Evolutionary conservation across 352 stramenopile species (phyloP).

Genomic region (Phytophthora lateralis): DNA sequence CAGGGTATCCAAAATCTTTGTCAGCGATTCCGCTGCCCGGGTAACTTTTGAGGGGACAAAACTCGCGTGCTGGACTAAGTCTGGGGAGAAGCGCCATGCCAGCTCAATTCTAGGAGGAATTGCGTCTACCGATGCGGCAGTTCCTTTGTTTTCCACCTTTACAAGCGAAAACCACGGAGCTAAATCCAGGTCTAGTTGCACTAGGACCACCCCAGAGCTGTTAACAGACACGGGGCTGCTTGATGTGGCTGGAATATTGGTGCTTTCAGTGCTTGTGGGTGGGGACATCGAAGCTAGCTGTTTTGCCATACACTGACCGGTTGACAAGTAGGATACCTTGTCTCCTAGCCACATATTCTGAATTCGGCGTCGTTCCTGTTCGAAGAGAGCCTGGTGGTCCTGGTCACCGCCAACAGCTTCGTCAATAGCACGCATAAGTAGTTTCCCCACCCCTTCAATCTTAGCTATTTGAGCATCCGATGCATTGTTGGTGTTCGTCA

Average conservation of each 20-base stretch:
- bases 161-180: slow-evolving; percentile 69
- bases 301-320: slow-evolving; percentile 21
- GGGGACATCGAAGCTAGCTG: background rate
- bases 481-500: background rate
- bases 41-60: slow-evolving; percentile 50
- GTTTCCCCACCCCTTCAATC: slow-evolving; percentile 27
- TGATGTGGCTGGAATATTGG: background rate
- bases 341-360: slow-evolving; percentile 37
- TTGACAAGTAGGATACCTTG: slow-evolving; percentile 37
- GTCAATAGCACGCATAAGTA: slow-evolving; percentile 46
- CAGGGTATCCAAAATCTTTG: slow-evolving; percentile 25
- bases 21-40: slow-evolving; percentile 30
- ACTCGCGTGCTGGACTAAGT: slow-evolving; percentile 48
- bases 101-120: slow-evolving; percentile 3
- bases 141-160: slow-evolving; percentile 10
- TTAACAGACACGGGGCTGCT: background rate
- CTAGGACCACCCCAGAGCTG: slow-evolving; percentile 39
- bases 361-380: slow-evolving; percentile 35
- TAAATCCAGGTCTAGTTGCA: slow-evolving; percentile 76
- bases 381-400: slow-evolving; percentile 34
- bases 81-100: slow-evolving; percentile 48
- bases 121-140: background rate
- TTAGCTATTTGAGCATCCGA: slow-evolving; percentile 5
- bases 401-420: slow-evolving; percentile 44
- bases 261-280: background rate